Evolutionary conservation across 495 filamentous ascomycete species (phyloP), one percentile per base, ranked within the genome.

Genomic region (Penicillium manginii): DNA sequence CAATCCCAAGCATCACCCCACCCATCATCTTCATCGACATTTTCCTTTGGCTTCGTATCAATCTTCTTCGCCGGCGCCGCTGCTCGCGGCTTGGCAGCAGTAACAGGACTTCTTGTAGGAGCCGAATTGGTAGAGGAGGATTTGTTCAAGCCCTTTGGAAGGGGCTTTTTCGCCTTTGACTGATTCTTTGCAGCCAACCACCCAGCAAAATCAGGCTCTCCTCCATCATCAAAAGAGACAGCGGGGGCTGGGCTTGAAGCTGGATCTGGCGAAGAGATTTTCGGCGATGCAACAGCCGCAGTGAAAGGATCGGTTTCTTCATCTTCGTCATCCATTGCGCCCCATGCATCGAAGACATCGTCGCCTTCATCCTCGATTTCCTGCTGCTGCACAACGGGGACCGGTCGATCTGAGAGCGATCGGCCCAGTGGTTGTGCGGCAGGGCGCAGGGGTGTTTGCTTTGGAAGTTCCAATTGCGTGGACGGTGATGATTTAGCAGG

Each of bases 161-260:
- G 58, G 3, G 85, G 78, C 53, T 87, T 90, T 55, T 84, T 81
- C 45, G 78, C 74, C 73, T 93, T 96, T 59, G 88, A 83, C 62
- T 88, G 76, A 18, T 86, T 83, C 72, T 96, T 92, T 15, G 91
- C 91, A 10, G 90, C 91, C 43, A 97, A 72, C 92, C 93, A 96
- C 5, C 91, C 91, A 18, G 92, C 93, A 73, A 97, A 97, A 69
- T 97, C 93, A 2, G 92, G 92, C 66, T 97, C 92, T 2, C 87
- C 88, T 31, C 87, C 86, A 65, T 96, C 91, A 58, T 92, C 90
- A 60, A 88, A 96, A 0, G 86, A 81, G 12, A 77, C 79, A 2
- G 78, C 63, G 10, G 75, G 54, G 15, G 64, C 43, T 57, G 69
- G 73, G 15, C 40, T 55, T 22, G 67, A 52, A n/a, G 77, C 59